A percentile compares a stretch with the other conserved stretches of the same genome.
phyloP scores from a whole-genome alignment of 2,329 filamentous ascomycete species.

The Beauveria sp. region DNA sequence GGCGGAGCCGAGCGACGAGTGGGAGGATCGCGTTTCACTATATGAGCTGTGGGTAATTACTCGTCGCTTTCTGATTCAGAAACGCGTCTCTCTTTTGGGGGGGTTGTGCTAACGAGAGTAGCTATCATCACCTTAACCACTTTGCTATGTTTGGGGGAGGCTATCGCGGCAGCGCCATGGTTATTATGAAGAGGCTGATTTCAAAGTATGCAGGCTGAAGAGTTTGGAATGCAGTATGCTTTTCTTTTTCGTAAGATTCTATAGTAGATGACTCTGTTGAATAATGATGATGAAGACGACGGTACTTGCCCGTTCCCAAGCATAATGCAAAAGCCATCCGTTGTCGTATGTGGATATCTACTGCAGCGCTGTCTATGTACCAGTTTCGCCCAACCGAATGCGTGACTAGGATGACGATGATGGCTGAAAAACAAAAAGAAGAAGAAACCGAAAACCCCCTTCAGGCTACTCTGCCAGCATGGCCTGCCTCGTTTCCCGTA shows the following conservation, averaged over 20 bases:
- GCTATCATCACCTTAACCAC: constrained; percentile 88
- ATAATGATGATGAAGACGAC: neutral
- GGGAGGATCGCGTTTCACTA: constrained; percentile 70
- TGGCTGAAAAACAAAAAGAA: neutral
- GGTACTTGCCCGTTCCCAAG: neutral
- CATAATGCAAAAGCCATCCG: neutral
- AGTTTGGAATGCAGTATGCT: neutral
- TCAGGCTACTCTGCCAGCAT: constrained; percentile 30
- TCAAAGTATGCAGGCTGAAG: constrained; percentile 53
- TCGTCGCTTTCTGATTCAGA: neutral
- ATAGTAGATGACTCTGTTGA: neutral
- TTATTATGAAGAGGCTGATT: constrained; percentile 69
- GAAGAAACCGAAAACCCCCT: neutral
- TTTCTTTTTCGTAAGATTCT: neutral
- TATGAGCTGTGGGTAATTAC: constrained; percentile 66
- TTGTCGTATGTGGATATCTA: constrained; percentile 2
- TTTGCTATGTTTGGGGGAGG: constrained; percentile 75
- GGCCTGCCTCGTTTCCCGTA: constrained; percentile 27
- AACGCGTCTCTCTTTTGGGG: too few relatives aligned
- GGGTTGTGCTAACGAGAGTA: constrained; percentile 25
- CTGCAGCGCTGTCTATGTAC: constrained; percentile 5
- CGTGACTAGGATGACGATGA: neutral
- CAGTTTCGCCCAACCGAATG: neutral
- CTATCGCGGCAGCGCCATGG: constrained; percentile 68
- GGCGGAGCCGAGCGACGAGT: constrained; percentile 73